phyloP scores from a whole-genome alignment of 352 stramenopile species.

The Saprolegnia parasitica region DNA sequence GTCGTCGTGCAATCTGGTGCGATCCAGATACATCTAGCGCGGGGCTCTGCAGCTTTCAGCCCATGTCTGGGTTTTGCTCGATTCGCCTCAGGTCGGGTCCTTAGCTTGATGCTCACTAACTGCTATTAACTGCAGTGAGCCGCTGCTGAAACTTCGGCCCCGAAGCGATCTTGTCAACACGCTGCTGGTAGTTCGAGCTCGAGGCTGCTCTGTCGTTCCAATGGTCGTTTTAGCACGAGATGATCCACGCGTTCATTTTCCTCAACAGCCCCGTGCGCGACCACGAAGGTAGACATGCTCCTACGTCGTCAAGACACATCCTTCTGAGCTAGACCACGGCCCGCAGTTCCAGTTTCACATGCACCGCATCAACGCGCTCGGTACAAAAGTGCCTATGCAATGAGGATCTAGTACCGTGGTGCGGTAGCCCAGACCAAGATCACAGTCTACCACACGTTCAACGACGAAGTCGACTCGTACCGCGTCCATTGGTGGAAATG shows the following conservation, averaged over 20 bases:
- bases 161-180: slow-evolving; percentile 84
- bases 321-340: slow-evolving; percentile 60
- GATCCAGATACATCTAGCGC: slow-evolving; percentile 36
- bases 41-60: slow-evolving; percentile 75
- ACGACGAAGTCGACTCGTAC: slow-evolving; percentile 85
- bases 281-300: slow-evolving; percentile 40
- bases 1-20: not conserved
- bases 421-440: slow-evolving; percentile 55
- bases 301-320: too few relatives aligned
- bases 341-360: slow-evolving; percentile 77
- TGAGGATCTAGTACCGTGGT: not conserved
- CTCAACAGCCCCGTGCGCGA: slow-evolving; percentile 69
- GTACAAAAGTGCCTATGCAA: slow-evolving; percentile 32
- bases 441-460: slow-evolving; percentile 86
- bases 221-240: slow-evolving; percentile 61
- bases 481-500: slow-evolving; percentile 84
- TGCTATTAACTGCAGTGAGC: slow-evolving; percentile 42
- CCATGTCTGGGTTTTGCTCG: slow-evolving; percentile 69
- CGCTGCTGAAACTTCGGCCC: slow-evolving; percentile 73
- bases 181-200: slow-evolving; percentile 50
- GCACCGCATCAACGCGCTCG: slow-evolving; percentile 64
- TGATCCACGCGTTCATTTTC: slow-evolving; percentile 89
- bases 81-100: slow-evolving; percentile 65
- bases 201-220: not conserved
- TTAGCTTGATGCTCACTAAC: not conserved